phyloP scores from a whole-genome alignment of 2,329 filamentous ascomycete genomes.

The Verticillium albo-atrum region DNA sequence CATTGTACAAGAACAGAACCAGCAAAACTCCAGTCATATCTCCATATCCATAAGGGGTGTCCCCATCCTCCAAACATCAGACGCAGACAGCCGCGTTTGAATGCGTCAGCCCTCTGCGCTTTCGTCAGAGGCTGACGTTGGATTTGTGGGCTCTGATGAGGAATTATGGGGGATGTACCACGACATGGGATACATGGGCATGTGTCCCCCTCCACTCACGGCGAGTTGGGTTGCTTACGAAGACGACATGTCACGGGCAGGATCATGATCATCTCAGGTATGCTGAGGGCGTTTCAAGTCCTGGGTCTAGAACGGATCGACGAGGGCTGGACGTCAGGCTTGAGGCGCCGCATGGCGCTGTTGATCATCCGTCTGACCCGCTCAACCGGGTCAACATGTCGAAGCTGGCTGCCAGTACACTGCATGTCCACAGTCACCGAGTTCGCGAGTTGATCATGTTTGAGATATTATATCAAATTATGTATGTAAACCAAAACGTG shows the following conservation, averaged over 20 bases:
- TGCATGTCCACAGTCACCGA: not conserved
- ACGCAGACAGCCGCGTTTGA: not conserved
- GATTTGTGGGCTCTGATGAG: not conserved
- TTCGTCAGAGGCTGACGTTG: not conserved
- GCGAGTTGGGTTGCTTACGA: not conserved
- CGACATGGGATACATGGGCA: not conserved
- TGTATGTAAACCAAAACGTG: not conserved
- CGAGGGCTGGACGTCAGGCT: not conserved
- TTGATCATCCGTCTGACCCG: not conserved
- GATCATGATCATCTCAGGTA: not conserved
- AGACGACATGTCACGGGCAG: not conserved
- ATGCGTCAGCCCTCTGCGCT: not conserved
- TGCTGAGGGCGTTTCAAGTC: not conserved
- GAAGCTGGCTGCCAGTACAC: not conserved
- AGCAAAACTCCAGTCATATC: not conserved
- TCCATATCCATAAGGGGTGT: not conserved
- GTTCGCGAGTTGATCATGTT: not conserved
- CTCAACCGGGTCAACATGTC: not conserved
- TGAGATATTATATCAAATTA: not conserved
- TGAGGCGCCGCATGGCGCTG: not conserved
- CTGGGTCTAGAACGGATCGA: not conserved
- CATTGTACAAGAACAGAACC: not conserved
- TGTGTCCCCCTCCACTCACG: not conserved
- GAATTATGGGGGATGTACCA: not conserved
- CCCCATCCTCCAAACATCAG: not conserved